Conservation (phyloP, 495 filamentous ascomycete species). For the Niebla homalea region DNA sequence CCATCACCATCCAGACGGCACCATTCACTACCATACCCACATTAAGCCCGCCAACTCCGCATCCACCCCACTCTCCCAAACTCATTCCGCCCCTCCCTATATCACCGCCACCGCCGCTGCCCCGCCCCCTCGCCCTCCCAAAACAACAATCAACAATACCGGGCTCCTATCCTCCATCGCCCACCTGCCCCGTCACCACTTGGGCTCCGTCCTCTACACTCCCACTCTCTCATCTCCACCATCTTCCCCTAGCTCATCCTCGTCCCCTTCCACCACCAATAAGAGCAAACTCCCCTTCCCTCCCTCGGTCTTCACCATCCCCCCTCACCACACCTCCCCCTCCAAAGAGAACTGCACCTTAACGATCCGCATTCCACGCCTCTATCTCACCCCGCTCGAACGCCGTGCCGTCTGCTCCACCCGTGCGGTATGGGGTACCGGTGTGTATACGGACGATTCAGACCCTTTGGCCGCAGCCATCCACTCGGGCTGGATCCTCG, state of each 20-base stretch:
- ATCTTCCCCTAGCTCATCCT: background rate
- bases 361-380: conserved; percentile 71
- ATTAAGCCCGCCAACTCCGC: conserved; percentile 18
- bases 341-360: conserved; percentile 86
- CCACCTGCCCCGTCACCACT: conserved; percentile 59
- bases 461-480: conserved; percentile 88
- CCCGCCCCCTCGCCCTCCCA: conserved; percentile 44
- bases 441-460: conserved; percentile 91
- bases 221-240: conserved; percentile 23
- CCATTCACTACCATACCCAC: conserved; percentile 34
- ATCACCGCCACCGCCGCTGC: conserved; percentile 10
- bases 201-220: conserved; percentile 56
- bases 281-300: conserved; percentile 34
- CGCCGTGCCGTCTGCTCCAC: conserved; percentile 71
- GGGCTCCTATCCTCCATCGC: conserved; percentile 55
- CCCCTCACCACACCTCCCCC: conserved; percentile 42
- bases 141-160: conserved; percentile 48
- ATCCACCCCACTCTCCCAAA: conserved; percentile 10
- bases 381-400: conserved; percentile 51
- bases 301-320: conserved; percentile 55
- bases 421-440: conserved; percentile 78
- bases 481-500: conserved; percentile 82
- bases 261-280: conserved; percentile 16
- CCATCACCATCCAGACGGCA: conserved; percentile 36
- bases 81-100: conserved; percentile 6